Conservation (phyloP, 2,329 filamentous ascomycete genomes). For the Magnaporthales sp. region DNA sequence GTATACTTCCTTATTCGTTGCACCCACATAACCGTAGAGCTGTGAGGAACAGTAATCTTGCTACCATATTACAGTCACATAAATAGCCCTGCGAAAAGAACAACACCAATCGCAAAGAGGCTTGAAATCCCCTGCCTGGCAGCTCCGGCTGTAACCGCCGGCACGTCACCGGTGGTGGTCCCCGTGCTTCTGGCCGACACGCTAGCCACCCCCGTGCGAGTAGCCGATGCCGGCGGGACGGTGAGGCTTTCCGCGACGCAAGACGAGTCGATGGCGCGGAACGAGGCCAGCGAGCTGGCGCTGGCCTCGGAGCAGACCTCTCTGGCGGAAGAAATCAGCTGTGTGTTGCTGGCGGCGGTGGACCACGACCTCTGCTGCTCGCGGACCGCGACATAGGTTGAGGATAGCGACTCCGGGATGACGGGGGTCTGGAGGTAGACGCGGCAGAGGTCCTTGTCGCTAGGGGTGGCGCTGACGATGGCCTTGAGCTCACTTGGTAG, state of each 20-base stretch:
- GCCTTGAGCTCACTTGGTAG: not conserved
- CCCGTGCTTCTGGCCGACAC: not conserved
- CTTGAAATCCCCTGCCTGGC: not conserved
- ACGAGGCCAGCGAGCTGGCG: not conserved
- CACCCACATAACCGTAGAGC: too few relatives aligned
- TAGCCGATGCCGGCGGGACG: not conserved
- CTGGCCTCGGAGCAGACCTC: not conserved
- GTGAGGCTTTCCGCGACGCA: not conserved
- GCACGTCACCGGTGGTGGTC: not conserved
- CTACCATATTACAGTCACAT: not conserved
- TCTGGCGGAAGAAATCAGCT: not conserved
- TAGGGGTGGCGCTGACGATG: not conserved
- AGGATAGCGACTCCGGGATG: not conserved
- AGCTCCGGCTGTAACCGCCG: not conserved
- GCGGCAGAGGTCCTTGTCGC: not conserved
- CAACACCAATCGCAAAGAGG: not conserved
- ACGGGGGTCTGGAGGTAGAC: not conserved
- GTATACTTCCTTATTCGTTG: too few relatives aligned
- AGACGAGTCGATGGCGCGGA: not conserved
- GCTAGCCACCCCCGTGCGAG: not conserved
- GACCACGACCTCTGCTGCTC: not conserved
- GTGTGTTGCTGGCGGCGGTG: not conserved
- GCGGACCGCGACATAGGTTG: not conserved
- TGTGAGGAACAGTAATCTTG: too few relatives aligned
- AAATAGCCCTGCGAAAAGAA: not conserved